phyloP scores from a whole-genome alignment of 2,329 filamentous ascomycete genomes.

The Tolypocladium nubicola region DNA sequence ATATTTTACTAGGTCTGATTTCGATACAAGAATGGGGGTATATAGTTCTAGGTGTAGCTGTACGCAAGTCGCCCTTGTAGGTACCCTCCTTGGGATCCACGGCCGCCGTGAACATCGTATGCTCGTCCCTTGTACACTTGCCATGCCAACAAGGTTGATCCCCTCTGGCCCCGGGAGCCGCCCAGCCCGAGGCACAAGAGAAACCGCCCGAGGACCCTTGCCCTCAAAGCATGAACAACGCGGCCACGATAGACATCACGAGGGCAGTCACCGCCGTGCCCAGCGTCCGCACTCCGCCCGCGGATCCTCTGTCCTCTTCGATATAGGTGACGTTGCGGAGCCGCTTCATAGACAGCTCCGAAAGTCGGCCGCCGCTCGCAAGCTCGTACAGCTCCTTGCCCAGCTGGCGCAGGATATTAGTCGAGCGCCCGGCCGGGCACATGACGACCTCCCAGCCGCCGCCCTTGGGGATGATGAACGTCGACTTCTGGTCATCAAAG shows the following conservation, averaged over 20 bases:
- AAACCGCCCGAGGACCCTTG: neutral
- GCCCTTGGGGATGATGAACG: conserved; percentile 53
- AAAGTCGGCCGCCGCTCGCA: conserved; percentile 29
- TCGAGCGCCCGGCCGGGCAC: conserved; percentile 55
- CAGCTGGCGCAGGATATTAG: conserved; percentile 45
- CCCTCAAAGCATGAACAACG: neutral
- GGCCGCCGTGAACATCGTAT: neutral
- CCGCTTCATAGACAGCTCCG: conserved; percentile 17
- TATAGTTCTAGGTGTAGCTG: conserved; percentile 4
- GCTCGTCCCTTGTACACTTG: neutral
- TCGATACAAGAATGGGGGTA: conserved; percentile 2
- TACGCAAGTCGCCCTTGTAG: neutral
- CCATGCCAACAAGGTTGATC: neutral
- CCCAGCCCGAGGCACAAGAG: neutral
- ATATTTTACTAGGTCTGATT: conserved; percentile 2
- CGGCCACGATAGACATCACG: neutral
- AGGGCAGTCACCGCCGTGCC: conserved; percentile 4
- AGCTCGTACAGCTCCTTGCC: conserved; percentile 37
- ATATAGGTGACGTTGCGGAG: conserved; percentile 24
- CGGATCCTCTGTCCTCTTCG: conserved; percentile 17
- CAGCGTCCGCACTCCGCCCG: conserved; percentile 8
- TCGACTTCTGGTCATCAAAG: conserved; percentile 47
- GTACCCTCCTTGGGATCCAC: neutral
- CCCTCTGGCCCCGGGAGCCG: neutral
- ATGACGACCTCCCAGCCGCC: conserved; percentile 72